A percentile compares a stretch with the other conserved stretches of the same genome.
Evolutionary conservation across 2,329 filamentous ascomycete genomes (phyloP).

Genomic region (Trichophyton benhamiae): DNA sequence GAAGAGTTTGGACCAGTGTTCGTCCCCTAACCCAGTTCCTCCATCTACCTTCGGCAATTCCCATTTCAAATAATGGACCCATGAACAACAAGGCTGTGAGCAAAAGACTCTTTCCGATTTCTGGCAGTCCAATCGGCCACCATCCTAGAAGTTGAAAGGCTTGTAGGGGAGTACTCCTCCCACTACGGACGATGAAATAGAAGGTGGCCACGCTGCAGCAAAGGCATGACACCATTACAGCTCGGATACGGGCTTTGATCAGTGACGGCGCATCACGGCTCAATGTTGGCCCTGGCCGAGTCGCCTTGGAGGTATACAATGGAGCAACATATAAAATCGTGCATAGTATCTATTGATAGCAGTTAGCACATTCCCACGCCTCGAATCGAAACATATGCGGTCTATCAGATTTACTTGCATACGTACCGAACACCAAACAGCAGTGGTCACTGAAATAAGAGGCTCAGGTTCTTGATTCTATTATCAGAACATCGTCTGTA

Average conservation of each 20-base stretch:
- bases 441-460: slow-evolving; percentile 10
- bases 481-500: neutral
- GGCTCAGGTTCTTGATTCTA: slow-evolving; percentile 10
- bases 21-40: slow-evolving; percentile 48
- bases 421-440: slow-evolving; percentile 12
- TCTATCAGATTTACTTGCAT: neutral
- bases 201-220: slow-evolving; percentile 56
- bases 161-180: slow-evolving; percentile 39
- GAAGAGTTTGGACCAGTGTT: slow-evolving; percentile 48
- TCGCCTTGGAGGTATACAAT: slow-evolving; percentile 71
- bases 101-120: slow-evolving; percentile 51
- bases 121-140: slow-evolving; percentile 60
- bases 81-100: slow-evolving; percentile 69
- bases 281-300: slow-evolving; percentile 64
- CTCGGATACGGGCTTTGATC: slow-evolving; percentile 72
- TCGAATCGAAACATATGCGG: neutral
- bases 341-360: slow-evolving; percentile 52
- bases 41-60: slow-evolving; percentile 62
- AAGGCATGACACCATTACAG: slow-evolving; percentile 63
- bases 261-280: slow-evolving; percentile 80
- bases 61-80: slow-evolving; percentile 69
- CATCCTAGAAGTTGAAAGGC: slow-evolving; percentile 62
- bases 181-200: slow-evolving; percentile 48
- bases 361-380: neutral
- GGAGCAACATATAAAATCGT: slow-evolving; percentile 83